Evolutionary conservation across 225 moss, liverwort and hornwort species (phyloP).

Genomic region (Pseudisothecium myosuroides): DNA sequence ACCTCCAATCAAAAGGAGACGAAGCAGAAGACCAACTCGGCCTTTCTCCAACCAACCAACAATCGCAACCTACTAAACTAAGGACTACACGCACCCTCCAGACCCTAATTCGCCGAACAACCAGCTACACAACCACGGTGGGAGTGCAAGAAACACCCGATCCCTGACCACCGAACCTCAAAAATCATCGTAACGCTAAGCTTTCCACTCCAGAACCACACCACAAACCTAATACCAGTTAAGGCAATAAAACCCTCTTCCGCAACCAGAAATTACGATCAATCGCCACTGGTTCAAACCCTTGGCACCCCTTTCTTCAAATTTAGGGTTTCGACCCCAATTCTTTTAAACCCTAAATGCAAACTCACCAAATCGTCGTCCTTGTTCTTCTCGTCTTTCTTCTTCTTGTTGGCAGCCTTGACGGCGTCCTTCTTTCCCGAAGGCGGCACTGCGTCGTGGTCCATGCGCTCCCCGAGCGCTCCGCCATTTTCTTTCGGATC

Average conservation of each 20-base stretch:
- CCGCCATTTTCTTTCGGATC: constrained; percentile 71
- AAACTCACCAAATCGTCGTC: constrained; percentile 74
- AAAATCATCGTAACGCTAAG: neutral
- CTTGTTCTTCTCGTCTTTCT: constrained; percentile 77
- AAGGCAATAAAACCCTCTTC: neutral
- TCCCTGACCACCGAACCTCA: neutral
- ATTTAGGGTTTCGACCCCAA: neutral
- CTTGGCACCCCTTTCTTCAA: neutral
- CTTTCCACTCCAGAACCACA: neutral
- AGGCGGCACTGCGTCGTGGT: constrained; percentile 64
- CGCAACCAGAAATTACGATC: neutral
- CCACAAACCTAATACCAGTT: neutral
- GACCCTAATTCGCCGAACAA: neutral
- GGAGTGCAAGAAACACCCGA: neutral
- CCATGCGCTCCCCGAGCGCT: constrained; percentile 51
- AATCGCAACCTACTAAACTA: neutral
- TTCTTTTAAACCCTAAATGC: neutral
- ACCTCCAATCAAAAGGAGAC: neutral
- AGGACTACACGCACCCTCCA: neutral
- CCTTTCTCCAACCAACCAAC: neutral
- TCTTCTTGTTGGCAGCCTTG: constrained; percentile 45
- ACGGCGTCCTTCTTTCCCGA: constrained; percentile 9
- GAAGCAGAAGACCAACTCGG: neutral
- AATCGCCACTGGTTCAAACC: neutral
- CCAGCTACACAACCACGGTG: neutral